A percentile compares a stretch with the other conserved stretches of the same genome.
Conservation (phyloP, 441 rosid genomes). For the Flueggea neowawraea region DNA sequence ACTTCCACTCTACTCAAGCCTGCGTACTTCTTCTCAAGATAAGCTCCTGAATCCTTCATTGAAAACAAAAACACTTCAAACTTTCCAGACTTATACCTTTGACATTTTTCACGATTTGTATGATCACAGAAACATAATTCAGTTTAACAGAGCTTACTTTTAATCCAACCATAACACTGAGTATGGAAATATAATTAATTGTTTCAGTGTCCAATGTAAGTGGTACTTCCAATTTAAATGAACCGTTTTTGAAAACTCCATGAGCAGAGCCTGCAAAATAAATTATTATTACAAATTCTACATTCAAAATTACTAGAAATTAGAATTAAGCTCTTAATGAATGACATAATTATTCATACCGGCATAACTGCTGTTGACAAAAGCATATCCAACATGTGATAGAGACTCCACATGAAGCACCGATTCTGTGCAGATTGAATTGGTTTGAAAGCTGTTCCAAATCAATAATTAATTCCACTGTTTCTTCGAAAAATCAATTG, state of each 20-base stretch:
- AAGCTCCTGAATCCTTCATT: conserved; percentile 72
- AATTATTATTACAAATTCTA: background rate
- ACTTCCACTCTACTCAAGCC: conserved; percentile 52
- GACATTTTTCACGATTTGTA: too few relatives aligned
- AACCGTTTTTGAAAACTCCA: conserved; percentile 32
- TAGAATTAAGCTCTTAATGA: too few relatives aligned
- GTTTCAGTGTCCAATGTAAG: conserved; percentile 37
- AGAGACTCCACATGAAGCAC: conserved; percentile 44
- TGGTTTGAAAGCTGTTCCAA: conserved; percentile 41
- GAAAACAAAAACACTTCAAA: background rate
- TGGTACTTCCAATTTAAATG: background rate
- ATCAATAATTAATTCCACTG: background rate
- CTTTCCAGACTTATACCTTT: background rate
- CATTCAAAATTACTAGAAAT: background rate
- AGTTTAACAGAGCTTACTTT: conserved; percentile 41
- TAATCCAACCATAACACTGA: conserved; percentile 71
- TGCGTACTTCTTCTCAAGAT: conserved; percentile 51
- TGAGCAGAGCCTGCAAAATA: conserved; percentile 53
- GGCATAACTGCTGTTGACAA: conserved; percentile 42
- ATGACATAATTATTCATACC: conserved; percentile 21
- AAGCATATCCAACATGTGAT: conserved; percentile 67
- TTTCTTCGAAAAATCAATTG: background rate
- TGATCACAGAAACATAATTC: too few relatives aligned
- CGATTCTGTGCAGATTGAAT: conserved; percentile 30
- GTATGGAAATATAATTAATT: conserved; percentile 52